Evolutionary conservation across 2,329 filamentous ascomycete genomes (phyloP).

Genomic region (Trichophyton verrucosum): DNA sequence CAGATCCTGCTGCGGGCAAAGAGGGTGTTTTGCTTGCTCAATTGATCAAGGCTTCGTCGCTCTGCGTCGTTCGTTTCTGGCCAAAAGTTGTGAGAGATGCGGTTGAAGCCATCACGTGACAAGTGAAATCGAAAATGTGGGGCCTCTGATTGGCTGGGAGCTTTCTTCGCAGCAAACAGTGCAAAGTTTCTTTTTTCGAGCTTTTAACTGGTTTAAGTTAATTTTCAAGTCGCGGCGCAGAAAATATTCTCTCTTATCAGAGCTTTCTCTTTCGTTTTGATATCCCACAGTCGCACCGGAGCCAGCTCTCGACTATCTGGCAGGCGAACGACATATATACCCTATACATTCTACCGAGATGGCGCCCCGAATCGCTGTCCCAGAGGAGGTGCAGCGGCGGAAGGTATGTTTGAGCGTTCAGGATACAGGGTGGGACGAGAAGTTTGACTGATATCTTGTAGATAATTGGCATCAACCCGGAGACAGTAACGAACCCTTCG

Average conservation of each 20-base stretch:
- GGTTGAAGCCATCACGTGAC: background rate
- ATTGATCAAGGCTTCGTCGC: background rate
- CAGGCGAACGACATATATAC: background rate
- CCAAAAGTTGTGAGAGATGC: background rate
- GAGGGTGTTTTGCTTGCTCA: background rate
- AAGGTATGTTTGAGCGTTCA: constrained; percentile 22
- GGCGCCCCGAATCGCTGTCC: constrained; percentile 32
- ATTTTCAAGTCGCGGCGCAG: background rate
- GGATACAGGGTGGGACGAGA: constrained; percentile 10
- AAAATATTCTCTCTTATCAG: background rate
- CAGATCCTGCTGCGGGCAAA: constrained; percentile 1
- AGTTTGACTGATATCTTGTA: constrained; percentile 26
- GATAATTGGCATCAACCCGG: constrained; percentile 76
- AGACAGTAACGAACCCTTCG: constrained; percentile 79
- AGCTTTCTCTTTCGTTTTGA: background rate
- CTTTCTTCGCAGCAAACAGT: constrained; percentile 13
- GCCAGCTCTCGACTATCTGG: background rate
- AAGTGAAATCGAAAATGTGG: background rate
- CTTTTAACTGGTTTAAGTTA: background rate
- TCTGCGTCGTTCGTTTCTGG: background rate
- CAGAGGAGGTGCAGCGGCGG: constrained; percentile 33
- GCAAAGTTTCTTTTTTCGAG: constrained; percentile 9
- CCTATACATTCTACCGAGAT: constrained; percentile 17
- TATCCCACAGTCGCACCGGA: background rate
- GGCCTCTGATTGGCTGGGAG: constrained; percentile 4